Evolutionary conservation across 225 moss, liverwort and hornwort species (phyloP).

Genomic region (Pleurozium schreberi): DNA sequence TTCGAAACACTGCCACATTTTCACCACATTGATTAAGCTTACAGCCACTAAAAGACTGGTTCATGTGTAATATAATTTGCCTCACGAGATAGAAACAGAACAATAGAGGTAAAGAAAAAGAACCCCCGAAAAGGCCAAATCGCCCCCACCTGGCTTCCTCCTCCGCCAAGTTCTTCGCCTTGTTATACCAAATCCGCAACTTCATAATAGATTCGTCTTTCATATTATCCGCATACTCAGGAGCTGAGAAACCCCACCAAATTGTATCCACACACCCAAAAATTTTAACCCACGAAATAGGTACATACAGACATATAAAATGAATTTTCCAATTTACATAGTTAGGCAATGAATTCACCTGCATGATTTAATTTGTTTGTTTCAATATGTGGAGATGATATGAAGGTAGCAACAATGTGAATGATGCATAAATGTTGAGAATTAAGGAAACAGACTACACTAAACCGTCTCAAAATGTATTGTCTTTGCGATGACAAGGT

Average conservation of each 20-base stretch:
- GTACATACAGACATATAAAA: neutral
- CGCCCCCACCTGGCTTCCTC: conserved; percentile 31
- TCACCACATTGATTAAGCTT: neutral
- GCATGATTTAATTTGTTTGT: no score
- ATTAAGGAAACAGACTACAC: no score
- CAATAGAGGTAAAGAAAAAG: neutral
- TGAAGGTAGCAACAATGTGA: no score
- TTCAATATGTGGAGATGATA: no score
- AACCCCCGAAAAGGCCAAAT: neutral
- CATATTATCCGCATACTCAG: conserved; percentile 30
- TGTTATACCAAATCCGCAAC: conserved; percentile 36
- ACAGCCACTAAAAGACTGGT: neutral
- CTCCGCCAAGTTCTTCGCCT: conserved; percentile 65
- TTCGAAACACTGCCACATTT: conserved; percentile 21
- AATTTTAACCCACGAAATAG: neutral
- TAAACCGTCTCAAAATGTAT: no score
- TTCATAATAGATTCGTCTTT: conserved; percentile 36
- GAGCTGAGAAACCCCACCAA: conserved; percentile 5
- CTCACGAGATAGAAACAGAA: neutral
- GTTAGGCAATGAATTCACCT: no score
- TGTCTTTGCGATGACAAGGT: no score
- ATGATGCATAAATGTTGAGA: no score
- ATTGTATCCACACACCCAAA: neutral
- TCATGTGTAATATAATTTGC: neutral
- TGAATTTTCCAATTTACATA: no score